These are phyloP conservation scores for Carallia pectinifolia DNA, from an alignment of 345 rosid genomes.

Conservation along the genomic window DNA sequence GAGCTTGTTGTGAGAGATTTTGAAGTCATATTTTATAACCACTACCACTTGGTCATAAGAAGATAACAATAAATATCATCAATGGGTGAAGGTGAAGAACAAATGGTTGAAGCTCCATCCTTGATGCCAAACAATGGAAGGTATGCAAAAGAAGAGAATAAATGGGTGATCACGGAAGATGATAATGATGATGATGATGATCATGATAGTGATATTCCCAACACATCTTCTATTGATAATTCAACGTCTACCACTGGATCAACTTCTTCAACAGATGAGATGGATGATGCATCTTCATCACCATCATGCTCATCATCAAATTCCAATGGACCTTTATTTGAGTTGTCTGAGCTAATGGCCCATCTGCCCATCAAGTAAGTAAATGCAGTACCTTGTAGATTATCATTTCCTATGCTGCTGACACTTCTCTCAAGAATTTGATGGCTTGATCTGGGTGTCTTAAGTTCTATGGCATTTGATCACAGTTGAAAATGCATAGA, in stretches of 20 bases:
- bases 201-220: neutral
- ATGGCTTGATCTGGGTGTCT: too few relatives aligned
- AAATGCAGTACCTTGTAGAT: too few relatives aligned
- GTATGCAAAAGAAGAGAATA: slow-evolving; percentile 7
- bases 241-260: slow-evolving; percentile 13
- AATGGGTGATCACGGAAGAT: slow-evolving; percentile 18
- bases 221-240: slow-evolving; percentile 11
- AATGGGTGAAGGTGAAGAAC: slow-evolving; percentile 12
- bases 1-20: neutral
- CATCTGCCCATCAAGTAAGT: slow-evolving; percentile 35
- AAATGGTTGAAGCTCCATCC: slow-evolving; percentile 10
- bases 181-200: slow-evolving; percentile 2
- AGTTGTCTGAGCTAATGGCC: slow-evolving; percentile 34
- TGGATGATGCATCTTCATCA: slow-evolving; percentile 24
- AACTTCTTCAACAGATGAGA: slow-evolving; percentile 18
- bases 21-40: neutral
- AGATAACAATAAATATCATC: neutral
- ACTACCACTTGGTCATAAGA: neutral
- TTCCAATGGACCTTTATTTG: slow-evolving; percentile 22
- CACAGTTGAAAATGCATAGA: too few relatives aligned
- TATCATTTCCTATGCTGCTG: too few relatives aligned
- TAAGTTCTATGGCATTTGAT: too few relatives aligned
- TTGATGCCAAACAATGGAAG: neutral
- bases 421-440: too few relatives aligned
- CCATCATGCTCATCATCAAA: slow-evolving; percentile 21